Evolutionary conservation across 1,139 yeast genomes (phyloP), one percentile per base, ranked within the genome.

Genomic region (Meyerozyma carpophila): DNA sequence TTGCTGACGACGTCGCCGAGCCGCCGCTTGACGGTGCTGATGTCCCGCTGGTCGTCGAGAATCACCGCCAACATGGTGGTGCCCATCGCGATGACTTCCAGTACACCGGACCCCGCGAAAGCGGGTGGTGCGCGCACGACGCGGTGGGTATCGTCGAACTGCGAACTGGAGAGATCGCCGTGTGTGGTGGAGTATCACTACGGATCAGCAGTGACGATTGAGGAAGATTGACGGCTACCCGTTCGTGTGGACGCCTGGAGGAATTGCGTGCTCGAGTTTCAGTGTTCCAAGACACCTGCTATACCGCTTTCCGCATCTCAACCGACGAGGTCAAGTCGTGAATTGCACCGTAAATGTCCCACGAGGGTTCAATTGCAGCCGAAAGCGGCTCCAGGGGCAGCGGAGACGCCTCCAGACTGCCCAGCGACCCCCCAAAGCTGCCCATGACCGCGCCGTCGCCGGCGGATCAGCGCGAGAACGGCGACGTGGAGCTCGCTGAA

Each of bases 1-100:
- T 59, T 63, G 46, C 63, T 63, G 31, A 68, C 49, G 24, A 44
- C 28, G 1, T 46, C 47, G 2, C 44, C 70, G 18, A 68, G 56
- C 8, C 43, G 37, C 21, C 47, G 46, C 48, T 67, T 68, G 34
- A 65, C 47, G 2, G 43, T 40, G 47, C 67, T 67, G 28, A 68
- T 54, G 14, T 45, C 40, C 27, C 39, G 48, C 9, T 57, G 38
- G 41, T 63, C 61, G 5, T 20, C 37, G 25, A 34, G 8, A 10
- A 34, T 8, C 37, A 44, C 44, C 10, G 34, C 18, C 29, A 41
- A 29, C 26, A 21, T 24, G 29, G 29, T n/a, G 29, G 29, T 2
- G 13, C 29, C 29, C 13, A 11, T 27, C 13, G 32, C 32, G 32
- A 28, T 32, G 34, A 41, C 32, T 16, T 32, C 32, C 38, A 34